Percentiles rank a stretch among this genome's conserved stretches.
These are phyloP conservation scores for Ilex aquifolium DNA, from an alignment of 257 asterid genomes.

Conservation along the genomic window DNA sequence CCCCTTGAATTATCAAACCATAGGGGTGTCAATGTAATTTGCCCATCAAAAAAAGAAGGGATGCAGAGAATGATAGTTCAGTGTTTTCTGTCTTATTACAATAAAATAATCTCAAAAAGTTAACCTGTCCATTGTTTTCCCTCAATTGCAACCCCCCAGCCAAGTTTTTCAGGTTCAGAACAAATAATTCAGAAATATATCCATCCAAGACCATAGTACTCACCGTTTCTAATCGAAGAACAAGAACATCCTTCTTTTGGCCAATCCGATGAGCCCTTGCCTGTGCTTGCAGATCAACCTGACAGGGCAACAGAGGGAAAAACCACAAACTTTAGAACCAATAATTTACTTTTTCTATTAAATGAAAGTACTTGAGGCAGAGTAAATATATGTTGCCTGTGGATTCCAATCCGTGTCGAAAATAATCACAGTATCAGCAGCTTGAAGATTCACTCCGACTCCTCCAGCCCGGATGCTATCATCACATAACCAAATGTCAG, in stretches of 20 bases:
- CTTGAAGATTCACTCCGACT: constrained; percentile 99
- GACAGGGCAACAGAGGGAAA: constrained; percentile 21
- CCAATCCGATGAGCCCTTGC: constrained; percentile 99
- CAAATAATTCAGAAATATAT: too few relatives aligned
- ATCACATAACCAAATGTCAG: constrained; percentile 21
- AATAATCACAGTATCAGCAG: constrained; percentile 98
- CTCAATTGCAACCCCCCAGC: too few relatives aligned
- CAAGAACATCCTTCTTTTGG: constrained; percentile 97
- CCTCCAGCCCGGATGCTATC: constrained; percentile 99
- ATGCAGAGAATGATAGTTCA: too few relatives aligned
- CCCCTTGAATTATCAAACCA: too few relatives aligned
- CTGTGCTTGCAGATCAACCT: constrained; percentile 99
- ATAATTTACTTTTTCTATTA: constrained; percentile 9
- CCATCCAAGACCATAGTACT: constrained; percentile 2
- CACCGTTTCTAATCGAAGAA: constrained; percentile 97
- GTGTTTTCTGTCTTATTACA: too few relatives aligned
- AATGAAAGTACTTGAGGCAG: constrained; percentile 9
- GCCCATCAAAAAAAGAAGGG: too few relatives aligned
- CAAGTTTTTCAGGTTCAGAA: too few relatives aligned
- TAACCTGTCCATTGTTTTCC: too few relatives aligned
- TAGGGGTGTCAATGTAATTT: too few relatives aligned
- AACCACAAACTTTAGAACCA: background rate
- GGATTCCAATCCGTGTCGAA: constrained; percentile 99
- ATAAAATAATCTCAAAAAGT: too few relatives aligned
- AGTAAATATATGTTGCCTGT: constrained; percentile 48